Evolutionary conservation across 2,329 filamentous ascomycete species (phyloP).

Genomic region (Colletotrichum gloeosporioides): DNA sequence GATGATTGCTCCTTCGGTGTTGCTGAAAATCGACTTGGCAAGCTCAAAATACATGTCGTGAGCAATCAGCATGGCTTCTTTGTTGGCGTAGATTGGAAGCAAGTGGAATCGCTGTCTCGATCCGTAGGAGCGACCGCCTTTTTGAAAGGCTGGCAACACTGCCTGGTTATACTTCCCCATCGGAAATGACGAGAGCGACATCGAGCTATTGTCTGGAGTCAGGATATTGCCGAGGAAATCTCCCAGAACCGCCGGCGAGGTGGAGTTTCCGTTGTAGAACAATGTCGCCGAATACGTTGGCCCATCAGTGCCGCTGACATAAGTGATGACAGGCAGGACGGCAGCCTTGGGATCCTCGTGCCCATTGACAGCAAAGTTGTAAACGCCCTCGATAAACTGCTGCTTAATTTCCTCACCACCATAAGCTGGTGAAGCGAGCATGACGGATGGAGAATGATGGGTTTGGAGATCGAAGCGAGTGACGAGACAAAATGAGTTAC

Average conservation of each 20-base stretch:
- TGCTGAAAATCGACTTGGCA: not conserved
- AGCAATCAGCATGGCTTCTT: not conserved
- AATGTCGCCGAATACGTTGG: not conserved
- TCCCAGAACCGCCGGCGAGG: not conserved
- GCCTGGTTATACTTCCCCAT: not conserved
- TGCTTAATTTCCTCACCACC: not conserved
- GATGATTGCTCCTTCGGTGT: not conserved
- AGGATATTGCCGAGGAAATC: not conserved
- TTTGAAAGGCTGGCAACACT: not conserved
- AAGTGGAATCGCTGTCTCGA: not conserved
- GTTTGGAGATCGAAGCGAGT: not conserved
- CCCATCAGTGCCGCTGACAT: not conserved
- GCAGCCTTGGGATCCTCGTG: not conserved
- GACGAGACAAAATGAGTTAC: not conserved
- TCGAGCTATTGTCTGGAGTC: not conserved
- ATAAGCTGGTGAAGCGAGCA: not conserved
- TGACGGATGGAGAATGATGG: not conserved
- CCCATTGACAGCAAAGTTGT: not conserved
- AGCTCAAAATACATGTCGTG: not conserved
- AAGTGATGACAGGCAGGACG: not conserved
- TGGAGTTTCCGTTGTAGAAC: not conserved
- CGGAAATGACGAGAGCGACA: not conserved
- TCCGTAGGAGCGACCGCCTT: not conserved
- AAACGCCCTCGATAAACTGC: not conserved
- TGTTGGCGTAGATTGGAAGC: not conserved